Evolutionary conservation across 495 filamentous ascomycete genomes (phyloP).

Genomic region (Penicillium tannophilum): DNA sequence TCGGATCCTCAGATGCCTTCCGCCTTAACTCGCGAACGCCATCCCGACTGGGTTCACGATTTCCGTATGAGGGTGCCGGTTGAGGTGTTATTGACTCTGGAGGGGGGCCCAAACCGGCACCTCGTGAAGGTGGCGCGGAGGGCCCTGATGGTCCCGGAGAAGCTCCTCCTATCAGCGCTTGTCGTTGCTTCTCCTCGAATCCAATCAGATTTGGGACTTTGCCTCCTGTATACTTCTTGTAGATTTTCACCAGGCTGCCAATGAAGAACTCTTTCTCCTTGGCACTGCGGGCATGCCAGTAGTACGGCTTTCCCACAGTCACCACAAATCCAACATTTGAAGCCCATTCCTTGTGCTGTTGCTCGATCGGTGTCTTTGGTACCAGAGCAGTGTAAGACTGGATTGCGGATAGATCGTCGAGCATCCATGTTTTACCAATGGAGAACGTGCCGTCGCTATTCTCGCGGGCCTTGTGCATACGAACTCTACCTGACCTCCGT

Average conservation of each 20-base stretch:
- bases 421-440: constrained; percentile 96
- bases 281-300: constrained; percentile 87
- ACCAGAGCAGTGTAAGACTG: constrained; percentile 69
- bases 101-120: constrained; percentile 30
- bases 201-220: constrained; percentile 76
- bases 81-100: constrained; percentile 40
- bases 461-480: constrained; percentile 95
- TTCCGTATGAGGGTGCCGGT: constrained; percentile 32
- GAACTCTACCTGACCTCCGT: constrained; percentile 85
- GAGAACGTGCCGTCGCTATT: constrained; percentile 93
- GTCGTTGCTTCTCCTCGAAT: constrained; percentile 78
- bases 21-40: constrained; percentile 34
- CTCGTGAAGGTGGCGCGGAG: constrained; percentile 36
- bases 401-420: constrained; percentile 81
- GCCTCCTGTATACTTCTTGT: constrained; percentile 91
- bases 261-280: constrained; percentile 99
- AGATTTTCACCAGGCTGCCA: constrained; percentile 91
- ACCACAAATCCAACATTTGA: constrained; percentile 83
- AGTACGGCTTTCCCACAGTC: constrained; percentile 89
- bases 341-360: constrained; percentile 74
- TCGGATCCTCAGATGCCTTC: constrained; percentile 45
- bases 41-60: constrained; percentile 42
- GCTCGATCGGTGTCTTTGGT: constrained; percentile 55
- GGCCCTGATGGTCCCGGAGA: constrained; percentile 32
- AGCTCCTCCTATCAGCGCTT: constrained; percentile 61